phyloP scores from a whole-genome alignment of 176 grass and related monocot species.

The Phoenix roebelenii region DNA sequence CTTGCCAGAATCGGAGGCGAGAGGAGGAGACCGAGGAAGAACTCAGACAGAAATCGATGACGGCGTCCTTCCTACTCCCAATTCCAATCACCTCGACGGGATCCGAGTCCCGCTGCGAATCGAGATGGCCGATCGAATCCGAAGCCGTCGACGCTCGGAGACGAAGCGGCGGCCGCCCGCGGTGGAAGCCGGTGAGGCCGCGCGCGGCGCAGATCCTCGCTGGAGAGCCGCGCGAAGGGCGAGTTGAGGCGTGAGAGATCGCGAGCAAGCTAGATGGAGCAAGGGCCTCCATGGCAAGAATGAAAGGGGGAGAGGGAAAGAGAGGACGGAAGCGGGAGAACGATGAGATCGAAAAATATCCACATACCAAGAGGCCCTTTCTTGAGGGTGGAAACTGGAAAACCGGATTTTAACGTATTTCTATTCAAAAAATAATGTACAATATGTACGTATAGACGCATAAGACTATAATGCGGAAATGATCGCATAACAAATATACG shows the following conservation, averaged over 20 bases:
- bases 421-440: no score
- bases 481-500: no score
- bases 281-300: no score
- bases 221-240: background rate
- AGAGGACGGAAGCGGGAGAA: slow-evolving; percentile 23
- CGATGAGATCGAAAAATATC: background rate
- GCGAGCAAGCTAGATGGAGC: no score
- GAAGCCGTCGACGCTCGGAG: background rate
- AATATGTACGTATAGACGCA: no score
- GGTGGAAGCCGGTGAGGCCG: slow-evolving; percentile 9
- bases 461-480: no score
- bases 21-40: slow-evolving; percentile 54
- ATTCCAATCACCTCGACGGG: slow-evolving; percentile 85
- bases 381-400: no score
- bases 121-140: background rate
- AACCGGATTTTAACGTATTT: no score
- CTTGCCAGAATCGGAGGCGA: slow-evolving; percentile 75
- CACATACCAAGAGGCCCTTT: no score
- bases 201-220: slow-evolving; percentile 9
- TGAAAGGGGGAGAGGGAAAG: slow-evolving; percentile 5
- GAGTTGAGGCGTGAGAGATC: no score
- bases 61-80: slow-evolving; percentile 79
- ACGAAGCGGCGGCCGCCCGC: background rate
- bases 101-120: slow-evolving; percentile 9
- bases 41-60: slow-evolving; percentile 75